phyloP scores from a whole-genome alignment of 495 filamentous ascomycete species.

The Cudoniella acicularis region DNA sequence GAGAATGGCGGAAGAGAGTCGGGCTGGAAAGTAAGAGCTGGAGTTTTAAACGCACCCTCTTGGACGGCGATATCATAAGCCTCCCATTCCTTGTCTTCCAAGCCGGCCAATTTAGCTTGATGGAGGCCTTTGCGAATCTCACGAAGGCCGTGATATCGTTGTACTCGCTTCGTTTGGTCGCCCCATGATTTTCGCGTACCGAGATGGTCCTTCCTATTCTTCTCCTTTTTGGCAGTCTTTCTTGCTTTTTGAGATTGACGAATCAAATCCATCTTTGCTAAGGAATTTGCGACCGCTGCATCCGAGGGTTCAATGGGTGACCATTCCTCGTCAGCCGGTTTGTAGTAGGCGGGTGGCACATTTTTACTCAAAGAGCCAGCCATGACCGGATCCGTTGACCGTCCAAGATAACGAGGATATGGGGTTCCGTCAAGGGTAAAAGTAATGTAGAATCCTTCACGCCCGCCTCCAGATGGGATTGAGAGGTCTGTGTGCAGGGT shows the following conservation, averaged over 20 bases:
- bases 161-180: conserved; percentile 52
- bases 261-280: conserved; percentile 41
- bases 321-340: not conserved
- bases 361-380: conserved; percentile 33
- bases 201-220: conserved; percentile 41
- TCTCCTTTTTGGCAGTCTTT: conserved; percentile 43
- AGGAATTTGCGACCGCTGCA: conserved; percentile 40
- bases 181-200: conserved; percentile 44
- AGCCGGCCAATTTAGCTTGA: not conserved
- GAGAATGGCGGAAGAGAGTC: conserved; percentile 36
- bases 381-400: conserved; percentile 32
- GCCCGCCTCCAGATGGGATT: conserved; percentile 43
- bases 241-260: conserved; percentile 40
- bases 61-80: conserved; percentile 9
- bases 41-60: conserved; percentile 2
- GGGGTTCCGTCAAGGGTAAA: conserved; percentile 57
- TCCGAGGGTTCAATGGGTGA: conserved; percentile 13
- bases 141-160: conserved; percentile 67
- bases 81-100: conserved; percentile 1
- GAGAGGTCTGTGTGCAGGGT: conserved; percentile 40
- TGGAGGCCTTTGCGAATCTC: conserved; percentile 8
- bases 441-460: conserved; percentile 46
- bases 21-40: conserved; percentile 9
- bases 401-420: conserved; percentile 62
- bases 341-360: conserved; percentile 29